Evolutionary conservation across 2,329 filamentous ascomycete genomes (phyloP).

Genomic region (Verticillium isaacii): DNA sequence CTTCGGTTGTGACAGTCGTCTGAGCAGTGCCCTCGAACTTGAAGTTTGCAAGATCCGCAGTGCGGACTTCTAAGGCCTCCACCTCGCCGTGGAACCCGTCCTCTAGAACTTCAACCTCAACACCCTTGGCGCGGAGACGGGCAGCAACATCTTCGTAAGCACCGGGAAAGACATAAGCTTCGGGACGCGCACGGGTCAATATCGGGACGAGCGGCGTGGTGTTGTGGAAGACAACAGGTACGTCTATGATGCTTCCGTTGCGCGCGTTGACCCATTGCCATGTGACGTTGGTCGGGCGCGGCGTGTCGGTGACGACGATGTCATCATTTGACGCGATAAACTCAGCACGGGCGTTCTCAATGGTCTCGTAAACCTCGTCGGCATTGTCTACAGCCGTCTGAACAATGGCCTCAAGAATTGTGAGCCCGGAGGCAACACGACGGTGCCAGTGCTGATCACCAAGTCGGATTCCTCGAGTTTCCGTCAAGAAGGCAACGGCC

Average conservation of each 20-base stretch:
- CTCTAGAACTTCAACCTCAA: constrained; percentile 16
- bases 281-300: constrained; percentile 12
- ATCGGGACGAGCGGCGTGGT: constrained; percentile 19
- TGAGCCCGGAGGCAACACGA: constrained; percentile 19
- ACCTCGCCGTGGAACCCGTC: constrained; percentile 16
- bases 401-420: constrained; percentile 17
- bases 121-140: constrained; percentile 15
- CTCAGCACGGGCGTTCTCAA: constrained; percentile 17
- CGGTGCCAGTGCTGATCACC: constrained; percentile 25
- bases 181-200: constrained; percentile 18
- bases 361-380: constrained; percentile 9
- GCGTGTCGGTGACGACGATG: constrained; percentile 18
- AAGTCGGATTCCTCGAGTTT: constrained; percentile 21
- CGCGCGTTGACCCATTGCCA: constrained; percentile 20
- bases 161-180: constrained; percentile 21
- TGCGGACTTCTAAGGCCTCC: constrained; percentile 16
- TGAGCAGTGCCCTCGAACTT: constrained; percentile 22
- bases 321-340: constrained; percentile 16
- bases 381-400: constrained; percentile 19
- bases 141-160: constrained; percentile 18
- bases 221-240: constrained; percentile 15
- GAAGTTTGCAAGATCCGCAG: constrained; percentile 10
- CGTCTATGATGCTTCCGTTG: constrained; percentile 17
- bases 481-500: constrained; percentile 19
- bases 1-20: constrained; percentile 17